Percentiles rank a stretch among this genome's conserved stretches.
These are phyloP conservation scores for Fusarium fujikuroi DNA, from an alignment of 2,329 filamentous ascomycete genomes.

Conservation along the genomic window DNA sequence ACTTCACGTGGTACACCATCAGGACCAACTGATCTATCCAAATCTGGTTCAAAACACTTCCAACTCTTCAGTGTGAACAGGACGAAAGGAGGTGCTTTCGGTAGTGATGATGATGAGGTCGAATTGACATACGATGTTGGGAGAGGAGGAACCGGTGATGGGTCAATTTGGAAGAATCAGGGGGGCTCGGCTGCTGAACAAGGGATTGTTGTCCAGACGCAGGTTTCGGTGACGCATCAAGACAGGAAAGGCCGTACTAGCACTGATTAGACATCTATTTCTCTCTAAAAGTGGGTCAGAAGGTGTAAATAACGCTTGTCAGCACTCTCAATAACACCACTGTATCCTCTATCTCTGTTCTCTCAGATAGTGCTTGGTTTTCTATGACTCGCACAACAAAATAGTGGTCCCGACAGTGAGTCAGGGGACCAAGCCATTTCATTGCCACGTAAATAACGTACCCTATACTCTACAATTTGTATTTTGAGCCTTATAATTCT, in stretches of 20 bases:
- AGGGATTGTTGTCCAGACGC: conserved; percentile 1
- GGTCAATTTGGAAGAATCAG: neutral
- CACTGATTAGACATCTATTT: neutral
- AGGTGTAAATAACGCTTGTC: neutral
- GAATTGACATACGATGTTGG: conserved; percentile 12
- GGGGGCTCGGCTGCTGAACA: neutral
- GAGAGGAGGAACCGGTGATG: neutral
- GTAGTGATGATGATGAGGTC: conserved; percentile 12
- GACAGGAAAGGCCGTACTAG: neutral
- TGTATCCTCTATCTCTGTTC: fast-evolving
- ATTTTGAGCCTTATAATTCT: neutral
- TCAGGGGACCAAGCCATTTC: fast-evolving
- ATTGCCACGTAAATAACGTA: neutral
- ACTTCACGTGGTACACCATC: conserved; percentile 8
- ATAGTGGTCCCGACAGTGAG: fast-evolving
- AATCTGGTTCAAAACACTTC: conserved; percentile 5
- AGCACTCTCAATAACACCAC: no score
- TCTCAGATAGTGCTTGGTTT: fast-evolving
- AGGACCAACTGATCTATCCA: conserved; percentile 7
- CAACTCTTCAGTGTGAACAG: conserved; percentile 9
- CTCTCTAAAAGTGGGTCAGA: neutral
- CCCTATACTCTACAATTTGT: neutral
- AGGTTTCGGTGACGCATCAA: neutral
- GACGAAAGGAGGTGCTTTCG: neutral
- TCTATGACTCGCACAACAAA: neutral